phyloP scores from a whole-genome alignment of 2,329 filamentous ascomycete species.

The Fusarium pseudocircinatum region DNA sequence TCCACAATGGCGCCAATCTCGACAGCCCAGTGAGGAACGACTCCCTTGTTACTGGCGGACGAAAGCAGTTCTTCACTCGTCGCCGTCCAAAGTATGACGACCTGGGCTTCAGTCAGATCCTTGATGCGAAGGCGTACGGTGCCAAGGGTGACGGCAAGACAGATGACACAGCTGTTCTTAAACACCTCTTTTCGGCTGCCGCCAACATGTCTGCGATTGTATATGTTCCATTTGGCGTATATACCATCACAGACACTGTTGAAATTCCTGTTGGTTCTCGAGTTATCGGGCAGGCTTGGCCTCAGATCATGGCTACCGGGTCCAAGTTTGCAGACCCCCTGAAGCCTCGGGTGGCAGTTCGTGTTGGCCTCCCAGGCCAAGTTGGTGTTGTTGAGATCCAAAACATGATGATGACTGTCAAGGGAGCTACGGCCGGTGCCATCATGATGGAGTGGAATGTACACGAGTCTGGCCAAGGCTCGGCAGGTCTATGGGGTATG shows the following conservation, averaged over 20 bases:
- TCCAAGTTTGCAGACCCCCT: conserved; percentile 58
- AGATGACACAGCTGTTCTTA: conserved; percentile 63
- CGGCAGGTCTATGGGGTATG: conserved; percentile 61
- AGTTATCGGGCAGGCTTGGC: conserved; percentile 59
- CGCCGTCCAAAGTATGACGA: not conserved
- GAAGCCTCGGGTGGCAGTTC: conserved; percentile 65
- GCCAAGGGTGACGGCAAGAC: conserved; percentile 74
- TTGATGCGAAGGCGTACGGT: conserved; percentile 46
- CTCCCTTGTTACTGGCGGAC: not conserved
- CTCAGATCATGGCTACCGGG: conserved; percentile 61
- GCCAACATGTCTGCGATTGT: conserved; percentile 48
- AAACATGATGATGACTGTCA: conserved; percentile 69
- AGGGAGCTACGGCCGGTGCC: conserved; percentile 67
- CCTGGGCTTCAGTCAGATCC: too few species aligned
- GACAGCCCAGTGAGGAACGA: not conserved
- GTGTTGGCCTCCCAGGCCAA: conserved; percentile 66
- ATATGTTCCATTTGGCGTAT: conserved; percentile 57
- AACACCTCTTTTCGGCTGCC: conserved; percentile 43
- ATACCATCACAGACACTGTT: conserved; percentile 57
- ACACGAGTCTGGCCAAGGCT: conserved; percentile 48
- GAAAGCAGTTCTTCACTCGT: conserved; percentile 6
- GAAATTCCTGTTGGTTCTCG: conserved; percentile 54
- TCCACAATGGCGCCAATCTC: conserved; percentile 12
- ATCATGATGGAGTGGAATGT: conserved; percentile 75
- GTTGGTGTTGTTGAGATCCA: conserved; percentile 69